These are phyloP conservation scores for Theobroma cacao DNA, from an alignment of 345 rosid genomes.

Conservation along the genomic window DNA sequence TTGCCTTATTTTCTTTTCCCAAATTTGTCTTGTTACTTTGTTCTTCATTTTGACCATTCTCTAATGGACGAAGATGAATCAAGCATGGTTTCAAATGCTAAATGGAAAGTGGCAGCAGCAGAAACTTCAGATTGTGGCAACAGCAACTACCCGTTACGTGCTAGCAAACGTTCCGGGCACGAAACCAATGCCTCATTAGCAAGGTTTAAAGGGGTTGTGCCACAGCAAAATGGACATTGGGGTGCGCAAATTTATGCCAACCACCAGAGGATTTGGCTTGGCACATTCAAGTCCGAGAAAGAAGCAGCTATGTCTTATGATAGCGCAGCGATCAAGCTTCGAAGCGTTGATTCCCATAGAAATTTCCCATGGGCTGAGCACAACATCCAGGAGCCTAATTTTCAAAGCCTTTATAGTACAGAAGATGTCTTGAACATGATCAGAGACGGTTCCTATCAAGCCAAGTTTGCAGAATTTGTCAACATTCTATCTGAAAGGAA, in stretches of 20 bases:
- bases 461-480: constrained; percentile 43
- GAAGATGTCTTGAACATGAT: constrained; percentile 60
- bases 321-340: constrained; percentile 52
- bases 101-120: constrained; percentile 1
- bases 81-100: constrained; percentile 27
- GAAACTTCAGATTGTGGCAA: constrained; percentile 28
- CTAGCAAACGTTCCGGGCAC: not conserved
- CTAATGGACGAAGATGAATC: constrained; percentile 28
- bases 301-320: constrained; percentile 75
- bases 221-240: constrained; percentile 57
- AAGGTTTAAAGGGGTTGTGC: constrained; percentile 57
- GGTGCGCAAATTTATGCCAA: constrained; percentile 69
- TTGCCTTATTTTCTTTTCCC: not conserved
- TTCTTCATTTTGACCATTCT: not conserved
- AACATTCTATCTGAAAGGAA: constrained; percentile 20
- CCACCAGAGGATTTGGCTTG: constrained; percentile 60
- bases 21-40: not conserved
- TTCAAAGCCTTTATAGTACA: constrained; percentile 32
- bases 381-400: constrained; percentile 45
- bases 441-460: constrained; percentile 60
- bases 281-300: constrained; percentile 54
- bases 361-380: constrained; percentile 52
- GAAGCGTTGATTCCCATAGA: constrained; percentile 48
- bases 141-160: not conserved
- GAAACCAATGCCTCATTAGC: not conserved